Evolutionary conservation across 192 early-diverging fungal species (phyloP), one percentile per base, ranked within the genome.

Genomic region (Rhizoclosmatium sp.): DNA sequence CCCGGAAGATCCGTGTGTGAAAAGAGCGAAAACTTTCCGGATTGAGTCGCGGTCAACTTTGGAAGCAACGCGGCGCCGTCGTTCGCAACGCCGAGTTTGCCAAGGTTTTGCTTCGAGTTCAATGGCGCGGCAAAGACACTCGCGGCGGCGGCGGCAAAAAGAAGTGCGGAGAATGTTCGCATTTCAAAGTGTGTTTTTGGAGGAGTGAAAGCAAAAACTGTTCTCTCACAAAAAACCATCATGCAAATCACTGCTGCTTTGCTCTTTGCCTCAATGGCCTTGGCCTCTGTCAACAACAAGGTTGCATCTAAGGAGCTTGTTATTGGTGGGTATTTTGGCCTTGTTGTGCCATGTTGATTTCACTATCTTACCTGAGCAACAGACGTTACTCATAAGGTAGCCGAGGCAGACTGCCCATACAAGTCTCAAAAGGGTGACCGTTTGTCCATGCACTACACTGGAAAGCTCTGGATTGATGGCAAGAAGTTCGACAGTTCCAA

Each of bases 401-500:
- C 91, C 46, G 86, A 71, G 1, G 80, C 83, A 48, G 84, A 91
- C 59, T 92, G 91, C 76, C 82, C 76, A 23, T 19, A 21, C 42
- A 85, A 85, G 64, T 75, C 84, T 12, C 47, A 68, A 3, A 80
- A 78, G 47, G 90, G 90, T 21, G 70, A 82, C 69, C 45, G 73
- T 9, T 48, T 82, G 1, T 47, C 31, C 10, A 81, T 81, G 80
- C 75, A 81, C 59, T 81, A 78, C 76, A 78, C 76, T 47, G 76
- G 78, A 5, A 77, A 78, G 4, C 48, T 79, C 23, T 81, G 81
- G 40, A 40, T 19, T 2, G 70, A 40, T 46, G 93, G 92, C 4
- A 68, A 82, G 14, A 88, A 93, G 81, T 95, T 95, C 82, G 94
- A 95, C 79, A 89, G 87, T 31, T 92, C 91, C 61, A 45, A 85